Evolutionary conservation across 176 grass and related monocot genomes (phyloP).

Genomic region (Saccharum officinarum): DNA sequence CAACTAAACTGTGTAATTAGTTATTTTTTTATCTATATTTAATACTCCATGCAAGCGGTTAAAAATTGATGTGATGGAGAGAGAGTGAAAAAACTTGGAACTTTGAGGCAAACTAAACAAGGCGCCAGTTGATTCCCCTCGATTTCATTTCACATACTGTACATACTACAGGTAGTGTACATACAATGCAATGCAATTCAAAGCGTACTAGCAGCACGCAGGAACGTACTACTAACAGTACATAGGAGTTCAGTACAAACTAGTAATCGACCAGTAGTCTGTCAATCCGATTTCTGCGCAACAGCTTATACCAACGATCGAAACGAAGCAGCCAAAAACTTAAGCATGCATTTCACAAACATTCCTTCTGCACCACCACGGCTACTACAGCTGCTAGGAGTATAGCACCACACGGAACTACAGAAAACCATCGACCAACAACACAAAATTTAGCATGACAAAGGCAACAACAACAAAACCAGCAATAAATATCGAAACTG

Average conservation of each 20-base stretch:
- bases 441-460: slow-evolving; percentile 28
- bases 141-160: not conserved
- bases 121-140: not conserved
- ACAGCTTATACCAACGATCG: not conserved
- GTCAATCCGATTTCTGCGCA: no score
- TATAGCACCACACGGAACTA: not conserved
- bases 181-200: not conserved
- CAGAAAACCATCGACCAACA: not conserved
- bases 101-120: no score
- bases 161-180: no score
- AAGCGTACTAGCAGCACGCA: no score
- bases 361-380: not conserved
- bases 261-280: not conserved
- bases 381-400: not conserved
- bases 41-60: no score
- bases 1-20: no score
- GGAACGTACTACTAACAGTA: not conserved
- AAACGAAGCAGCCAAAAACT: not conserved
- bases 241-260: not conserved
- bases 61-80: no score
- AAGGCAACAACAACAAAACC: not conserved
- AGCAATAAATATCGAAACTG: no score
- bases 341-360: not conserved
- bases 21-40: no score
- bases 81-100: no score